These are phyloP conservation scores for Phytophthora europaea DNA, from an alignment of 352 stramenopile genomes.

Conservation along the genomic window DNA sequence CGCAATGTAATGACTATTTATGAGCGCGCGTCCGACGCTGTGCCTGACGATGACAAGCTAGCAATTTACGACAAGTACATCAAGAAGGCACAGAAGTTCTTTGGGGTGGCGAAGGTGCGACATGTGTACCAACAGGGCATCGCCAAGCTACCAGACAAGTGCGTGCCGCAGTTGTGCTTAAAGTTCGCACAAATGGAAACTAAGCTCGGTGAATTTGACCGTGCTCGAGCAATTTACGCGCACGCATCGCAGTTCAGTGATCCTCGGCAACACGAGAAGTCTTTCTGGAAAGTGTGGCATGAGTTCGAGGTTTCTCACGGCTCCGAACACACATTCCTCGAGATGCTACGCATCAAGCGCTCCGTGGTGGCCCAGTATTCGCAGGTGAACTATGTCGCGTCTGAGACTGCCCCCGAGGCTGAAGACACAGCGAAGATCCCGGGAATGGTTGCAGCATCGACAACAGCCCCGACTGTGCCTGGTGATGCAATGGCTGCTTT, in stretches of 20 bases:
- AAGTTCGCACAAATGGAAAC: slow-evolving; percentile 98
- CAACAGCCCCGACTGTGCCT: slow-evolving; percentile 37
- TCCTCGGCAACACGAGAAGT: slow-evolving; percentile 91
- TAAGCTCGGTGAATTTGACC: slow-evolving; percentile 97
- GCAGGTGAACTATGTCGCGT: slow-evolving; percentile 97
- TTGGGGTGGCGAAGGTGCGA: slow-evolving; percentile 96
- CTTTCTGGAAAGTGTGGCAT: slow-evolving; percentile 98
- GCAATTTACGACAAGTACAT: slow-evolving; percentile 96
- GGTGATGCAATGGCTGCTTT: slow-evolving; percentile 92
- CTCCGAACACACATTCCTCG: slow-evolving; percentile 98
- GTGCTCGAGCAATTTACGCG: slow-evolving; percentile 95
- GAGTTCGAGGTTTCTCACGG: slow-evolving; percentile 97
- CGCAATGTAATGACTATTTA: slow-evolving; percentile 98
- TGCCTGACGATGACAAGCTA: slow-evolving; percentile 92
- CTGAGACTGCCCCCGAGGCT: slow-evolving; percentile 79
- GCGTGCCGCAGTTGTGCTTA: slow-evolving; percentile 94
- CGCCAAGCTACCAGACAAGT: slow-evolving; percentile 92
- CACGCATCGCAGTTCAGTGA: slow-evolving; percentile 99
- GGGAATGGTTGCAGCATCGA: slow-evolving; percentile 69
- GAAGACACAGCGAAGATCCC: slow-evolving; percentile 36
- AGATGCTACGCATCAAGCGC: slow-evolving; percentile 99
- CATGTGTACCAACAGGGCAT: slow-evolving; percentile 98
- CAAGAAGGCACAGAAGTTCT: slow-evolving; percentile 96
- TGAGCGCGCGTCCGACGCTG: slow-evolving; percentile 92
- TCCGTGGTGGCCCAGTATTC: slow-evolving; percentile 97